Conservation (phyloP, 805 yeast genomes). For the Cyberlindnera mycetangii region DNA sequence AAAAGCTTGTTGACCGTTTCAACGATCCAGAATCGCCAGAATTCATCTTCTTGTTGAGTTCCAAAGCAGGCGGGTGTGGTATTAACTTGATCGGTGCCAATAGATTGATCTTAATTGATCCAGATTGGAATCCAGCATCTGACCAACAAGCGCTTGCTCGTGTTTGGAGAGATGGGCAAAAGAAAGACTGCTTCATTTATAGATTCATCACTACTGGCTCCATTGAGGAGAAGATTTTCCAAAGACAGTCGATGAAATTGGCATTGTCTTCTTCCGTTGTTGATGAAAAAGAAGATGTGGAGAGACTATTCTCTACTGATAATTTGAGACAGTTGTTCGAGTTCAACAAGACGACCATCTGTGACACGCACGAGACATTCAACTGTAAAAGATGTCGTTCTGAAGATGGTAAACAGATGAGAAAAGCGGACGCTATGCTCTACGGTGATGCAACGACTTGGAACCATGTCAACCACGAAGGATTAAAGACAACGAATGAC, state of each 20-base stretch:
- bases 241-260: slow-evolving; percentile 91
- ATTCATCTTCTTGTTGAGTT: slow-evolving; percentile 83
- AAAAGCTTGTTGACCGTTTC: slow-evolving; percentile 85
- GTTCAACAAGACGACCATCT: slow-evolving; percentile 60
- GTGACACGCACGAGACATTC: slow-evolving; percentile 92
- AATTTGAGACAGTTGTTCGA: slow-evolving; percentile 72
- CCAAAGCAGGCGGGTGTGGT: slow-evolving; percentile 99
- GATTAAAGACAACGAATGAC: slow-evolving; percentile 68
- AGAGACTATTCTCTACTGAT: slow-evolving; percentile 83
- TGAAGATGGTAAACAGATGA: slow-evolving; percentile 51
- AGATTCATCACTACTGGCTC: slow-evolving; percentile 93
- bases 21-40: slow-evolving; percentile 88
- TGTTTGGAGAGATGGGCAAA: slow-evolving; percentile 99
- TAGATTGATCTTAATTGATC: slow-evolving; percentile 79
- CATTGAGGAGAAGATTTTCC: slow-evolving; percentile 94
- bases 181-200: slow-evolving; percentile 93
- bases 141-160: slow-evolving; percentile 98
- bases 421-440: slow-evolving; percentile 78
- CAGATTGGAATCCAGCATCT: slow-evolving; percentile 98
- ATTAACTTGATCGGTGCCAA: slow-evolving; percentile 96
- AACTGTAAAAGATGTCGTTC: slow-evolving; percentile 75
- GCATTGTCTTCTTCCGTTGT: slow-evolving; percentile 94
- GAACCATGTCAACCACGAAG: slow-evolving; percentile 79
- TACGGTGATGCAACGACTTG: slow-evolving; percentile 98
- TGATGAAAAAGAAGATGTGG: slow-evolving; percentile 94